Evolutionary conservation across 257 asterid species (phyloP).

Genomic region (Thymus quinquecostatus): DNA sequence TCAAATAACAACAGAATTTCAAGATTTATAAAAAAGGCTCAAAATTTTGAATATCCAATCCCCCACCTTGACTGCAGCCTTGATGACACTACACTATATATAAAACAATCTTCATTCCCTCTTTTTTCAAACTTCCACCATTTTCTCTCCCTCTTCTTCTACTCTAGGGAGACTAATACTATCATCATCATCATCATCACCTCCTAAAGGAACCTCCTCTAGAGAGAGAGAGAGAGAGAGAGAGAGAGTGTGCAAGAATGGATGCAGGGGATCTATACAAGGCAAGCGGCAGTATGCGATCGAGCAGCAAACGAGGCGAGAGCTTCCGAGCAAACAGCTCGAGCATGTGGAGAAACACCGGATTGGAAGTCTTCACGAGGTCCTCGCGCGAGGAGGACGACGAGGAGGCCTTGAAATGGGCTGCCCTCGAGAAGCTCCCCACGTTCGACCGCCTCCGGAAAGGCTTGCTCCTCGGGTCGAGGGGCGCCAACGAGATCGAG

Average conservation of each 20-base stretch:
- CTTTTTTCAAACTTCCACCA: conserved; percentile 1
- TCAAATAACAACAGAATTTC: not conserved
- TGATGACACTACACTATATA: not conserved
- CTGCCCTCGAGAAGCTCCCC: conserved; percentile 67
- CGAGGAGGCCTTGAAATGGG: conserved; percentile 77
- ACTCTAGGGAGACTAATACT: too few species aligned
- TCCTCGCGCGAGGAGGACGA: conserved; percentile 63
- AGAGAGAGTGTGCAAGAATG: conserved; percentile 16
- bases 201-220: too few species aligned
- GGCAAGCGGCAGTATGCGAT: conserved; percentile 49
- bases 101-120: not conserved
- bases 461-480: conserved; percentile 58
- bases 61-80: not conserved
- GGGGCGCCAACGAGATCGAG: conserved; percentile 51
- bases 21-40: not conserved
- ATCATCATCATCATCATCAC: not conserved
- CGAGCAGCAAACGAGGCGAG: conserved; percentile 29
- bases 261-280: conserved; percentile 40
- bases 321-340: conserved; percentile 48
- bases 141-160: not conserved
- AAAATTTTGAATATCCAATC: conserved; percentile 1
- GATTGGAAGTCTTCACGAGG: conserved; percentile 41
- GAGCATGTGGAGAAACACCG: conserved; percentile 50
- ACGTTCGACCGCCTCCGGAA: conserved; percentile 60
- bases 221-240: not conserved